These are phyloP conservation scores for Perkinsus chesapeaki DNA, from an alignment of 169 alveolate species.

Conservation along the genomic window DNA sequence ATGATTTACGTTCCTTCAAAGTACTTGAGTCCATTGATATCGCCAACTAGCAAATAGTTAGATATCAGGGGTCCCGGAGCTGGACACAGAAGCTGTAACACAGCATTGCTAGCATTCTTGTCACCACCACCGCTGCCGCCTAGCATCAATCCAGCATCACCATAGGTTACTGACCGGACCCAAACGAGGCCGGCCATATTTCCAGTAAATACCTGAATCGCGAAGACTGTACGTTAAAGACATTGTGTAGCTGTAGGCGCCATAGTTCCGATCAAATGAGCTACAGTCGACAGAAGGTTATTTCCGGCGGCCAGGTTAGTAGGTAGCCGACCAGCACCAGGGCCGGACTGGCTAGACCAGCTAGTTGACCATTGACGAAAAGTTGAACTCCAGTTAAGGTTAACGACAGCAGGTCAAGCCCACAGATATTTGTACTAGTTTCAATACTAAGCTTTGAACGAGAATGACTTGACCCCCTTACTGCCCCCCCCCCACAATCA, in stretches of 20 bases:
- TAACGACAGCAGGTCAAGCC: too few relatives aligned
- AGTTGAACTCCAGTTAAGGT: too few relatives aligned
- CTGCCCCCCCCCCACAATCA: too few relatives aligned
- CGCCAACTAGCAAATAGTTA: background rate
- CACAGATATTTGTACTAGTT: too few relatives aligned
- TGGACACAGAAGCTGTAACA: background rate
- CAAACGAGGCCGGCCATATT: background rate
- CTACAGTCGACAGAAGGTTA: background rate
- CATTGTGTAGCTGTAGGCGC: too few relatives aligned
- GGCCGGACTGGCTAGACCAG: too few relatives aligned
- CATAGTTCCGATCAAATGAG: background rate
- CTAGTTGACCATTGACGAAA: too few relatives aligned
- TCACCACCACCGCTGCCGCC: background rate
- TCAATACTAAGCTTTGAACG: too few relatives aligned
- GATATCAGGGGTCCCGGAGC: background rate
- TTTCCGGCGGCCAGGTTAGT: too few relatives aligned
- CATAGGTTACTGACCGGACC: background rate
- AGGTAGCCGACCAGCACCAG: too few relatives aligned
- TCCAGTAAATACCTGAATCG: background rate
- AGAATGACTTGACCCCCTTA: too few relatives aligned
- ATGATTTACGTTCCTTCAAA: background rate
- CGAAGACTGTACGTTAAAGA: background rate
- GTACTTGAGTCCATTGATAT: background rate
- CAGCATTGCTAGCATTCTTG: background rate
- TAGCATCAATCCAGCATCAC: background rate